Evolutionary conservation across 352 stramenopile genomes (phyloP).

Genomic region (Pythium brachiatum): DNA sequence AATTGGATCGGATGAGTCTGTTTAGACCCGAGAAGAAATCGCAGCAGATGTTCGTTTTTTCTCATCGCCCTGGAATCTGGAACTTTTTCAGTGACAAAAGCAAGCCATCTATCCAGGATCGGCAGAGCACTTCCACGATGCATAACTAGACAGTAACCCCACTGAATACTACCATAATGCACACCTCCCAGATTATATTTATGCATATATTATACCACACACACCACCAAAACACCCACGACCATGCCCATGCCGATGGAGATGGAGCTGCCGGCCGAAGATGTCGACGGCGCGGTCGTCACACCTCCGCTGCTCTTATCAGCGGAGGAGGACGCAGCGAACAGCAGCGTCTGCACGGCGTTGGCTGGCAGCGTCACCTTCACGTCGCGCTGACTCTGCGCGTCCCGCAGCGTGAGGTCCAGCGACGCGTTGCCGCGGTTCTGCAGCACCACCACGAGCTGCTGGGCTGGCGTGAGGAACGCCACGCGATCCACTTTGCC

Average conservation of each 20-base stretch:
- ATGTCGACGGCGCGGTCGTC: background rate
- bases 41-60: background rate
- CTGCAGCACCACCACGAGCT: conserved; percentile 16
- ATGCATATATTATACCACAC: too few species aligned
- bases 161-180: background rate
- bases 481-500: conserved; percentile 13
- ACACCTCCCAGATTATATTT: too few species aligned
- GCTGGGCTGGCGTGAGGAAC: conserved; percentile 17
- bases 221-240: background rate
- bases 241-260: background rate
- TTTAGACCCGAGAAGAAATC: background rate
- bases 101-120: background rate
- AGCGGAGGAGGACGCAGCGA: background rate
- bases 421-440: conserved; percentile 9
- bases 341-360: conserved; percentile 19
- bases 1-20: background rate
- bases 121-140: too few species aligned
- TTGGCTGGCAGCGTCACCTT: conserved; percentile 8
- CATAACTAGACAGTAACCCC: background rate
- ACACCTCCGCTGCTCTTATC: background rate
- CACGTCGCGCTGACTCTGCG: background rate
- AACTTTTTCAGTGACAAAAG: background rate
- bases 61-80: conserved; percentile 1
- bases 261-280: background rate
- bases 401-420: conserved; percentile 12